A percentile compares a stretch with the other conserved stretches of the same genome.
phyloP scores from a whole-genome alignment of 495 filamentous ascomycete species.

The Staphylotrichum longicolle region DNA sequence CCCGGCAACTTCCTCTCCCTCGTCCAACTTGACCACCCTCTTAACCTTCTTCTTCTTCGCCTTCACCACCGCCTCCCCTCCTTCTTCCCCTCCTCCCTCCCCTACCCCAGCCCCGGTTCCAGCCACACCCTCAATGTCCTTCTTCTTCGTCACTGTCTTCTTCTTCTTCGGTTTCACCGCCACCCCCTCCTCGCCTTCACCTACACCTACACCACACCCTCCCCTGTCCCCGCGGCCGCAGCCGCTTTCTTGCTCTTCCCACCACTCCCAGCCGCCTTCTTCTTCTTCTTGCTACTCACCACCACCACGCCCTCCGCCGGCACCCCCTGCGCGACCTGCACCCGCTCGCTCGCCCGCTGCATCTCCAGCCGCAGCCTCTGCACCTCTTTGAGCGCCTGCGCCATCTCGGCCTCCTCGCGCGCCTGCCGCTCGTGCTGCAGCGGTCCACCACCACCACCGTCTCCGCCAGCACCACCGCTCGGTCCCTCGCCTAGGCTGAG shows the following conservation, averaged over 20 bases:
- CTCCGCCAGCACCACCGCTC: slow-evolving; percentile 26
- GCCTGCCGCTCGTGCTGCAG: slow-evolving; percentile 53
- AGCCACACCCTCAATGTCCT: too few relatives aligned
- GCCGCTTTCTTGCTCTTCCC: background rate
- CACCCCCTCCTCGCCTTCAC: slow-evolving; percentile 38
- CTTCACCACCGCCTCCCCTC: slow-evolving; percentile 36
- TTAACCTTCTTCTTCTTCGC: slow-evolving; percentile 54
- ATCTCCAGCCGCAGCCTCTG: slow-evolving; percentile 83
- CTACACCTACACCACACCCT: slow-evolving; percentile 35
- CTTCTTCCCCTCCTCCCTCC: slow-evolving; percentile 16
- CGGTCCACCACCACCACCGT: slow-evolving; percentile 26
- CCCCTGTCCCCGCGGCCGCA: slow-evolving; percentile 7
- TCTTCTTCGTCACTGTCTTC: slow-evolving; percentile 40
- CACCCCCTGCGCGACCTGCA: slow-evolving; percentile 66
- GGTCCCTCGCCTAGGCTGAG: slow-evolving; percentile 55
- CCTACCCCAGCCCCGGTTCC: background rate
- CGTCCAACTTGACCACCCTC: slow-evolving; percentile 30
- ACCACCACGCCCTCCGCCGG: slow-evolving; percentile 71
- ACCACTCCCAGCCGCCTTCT: slow-evolving; percentile 38
- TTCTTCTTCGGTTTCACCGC: slow-evolving; percentile 49
- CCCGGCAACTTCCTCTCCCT: background rate
- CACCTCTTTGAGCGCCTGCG: slow-evolving; percentile 77
- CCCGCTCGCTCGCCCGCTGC: slow-evolving; percentile 83
- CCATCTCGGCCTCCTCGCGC: slow-evolving; percentile 78
- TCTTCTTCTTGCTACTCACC: slow-evolving; percentile 73